Evolutionary conservation across 495 filamentous ascomycete species (phyloP).

Genomic region (Penicillium taxi): DNA sequence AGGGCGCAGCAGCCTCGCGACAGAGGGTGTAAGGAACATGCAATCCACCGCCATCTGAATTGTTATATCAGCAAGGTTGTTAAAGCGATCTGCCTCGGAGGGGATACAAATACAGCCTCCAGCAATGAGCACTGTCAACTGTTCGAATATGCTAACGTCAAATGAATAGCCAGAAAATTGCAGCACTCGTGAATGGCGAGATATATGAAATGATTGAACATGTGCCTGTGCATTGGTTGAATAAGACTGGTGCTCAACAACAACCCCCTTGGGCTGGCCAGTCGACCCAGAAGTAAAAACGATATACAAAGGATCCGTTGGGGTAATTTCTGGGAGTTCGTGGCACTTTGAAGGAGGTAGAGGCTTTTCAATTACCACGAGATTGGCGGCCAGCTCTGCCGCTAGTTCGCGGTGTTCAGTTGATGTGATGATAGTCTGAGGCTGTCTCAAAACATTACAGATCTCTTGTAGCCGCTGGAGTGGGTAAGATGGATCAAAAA

Average conservation of each 20-base stretch:
- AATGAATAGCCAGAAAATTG: constrained; percentile 29
- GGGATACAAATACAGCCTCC: constrained; percentile 48
- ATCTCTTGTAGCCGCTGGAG: no score
- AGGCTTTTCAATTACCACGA: no score
- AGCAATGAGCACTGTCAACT: constrained; percentile 47
- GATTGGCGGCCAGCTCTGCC: no score
- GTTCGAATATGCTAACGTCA: constrained; percentile 43
- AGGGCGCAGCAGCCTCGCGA: neutral
- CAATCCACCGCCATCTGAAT: no score
- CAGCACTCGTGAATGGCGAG: constrained; percentile 11
- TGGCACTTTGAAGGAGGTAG: no score
- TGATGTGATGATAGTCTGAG: no score
- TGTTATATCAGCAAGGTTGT: no score
- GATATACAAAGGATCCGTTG: constrained; percentile 11
- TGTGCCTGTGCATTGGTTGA: constrained; percentile 6
- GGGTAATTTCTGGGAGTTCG: no score
- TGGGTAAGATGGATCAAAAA: no score
- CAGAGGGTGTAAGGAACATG: neutral
- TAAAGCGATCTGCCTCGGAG: no score
- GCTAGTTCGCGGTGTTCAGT: no score
- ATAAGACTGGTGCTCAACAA: constrained; percentile 21
- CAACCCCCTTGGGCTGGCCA: constrained; percentile 31
- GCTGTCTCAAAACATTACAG: no score
- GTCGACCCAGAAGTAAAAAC: constrained; percentile 33
- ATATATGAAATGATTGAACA: constrained; percentile 15